Evolutionary conservation across 139 green algal species (phyloP).

Genomic region (Chlorokybus atmophyticus): DNA sequence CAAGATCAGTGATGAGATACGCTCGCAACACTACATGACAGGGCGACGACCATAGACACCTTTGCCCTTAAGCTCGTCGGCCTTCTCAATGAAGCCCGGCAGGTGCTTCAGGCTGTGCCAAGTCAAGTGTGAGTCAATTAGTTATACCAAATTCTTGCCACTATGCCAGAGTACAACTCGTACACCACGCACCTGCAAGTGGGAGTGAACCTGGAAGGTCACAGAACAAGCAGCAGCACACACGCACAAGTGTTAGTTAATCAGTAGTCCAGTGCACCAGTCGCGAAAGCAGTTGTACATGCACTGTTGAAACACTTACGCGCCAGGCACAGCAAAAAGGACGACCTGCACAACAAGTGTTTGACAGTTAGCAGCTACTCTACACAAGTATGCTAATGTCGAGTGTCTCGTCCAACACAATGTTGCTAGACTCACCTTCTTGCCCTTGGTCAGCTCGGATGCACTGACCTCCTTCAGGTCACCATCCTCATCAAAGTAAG

Average conservation of each 20-base stretch:
- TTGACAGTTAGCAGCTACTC: too few relatives aligned
- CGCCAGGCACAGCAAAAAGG: conserved; percentile 37
- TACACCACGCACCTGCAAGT: conserved; percentile 31
- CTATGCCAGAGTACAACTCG: not conserved
- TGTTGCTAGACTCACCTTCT: too few relatives aligned
- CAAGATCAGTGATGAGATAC: too few relatives aligned
- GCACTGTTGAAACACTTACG: not conserved
- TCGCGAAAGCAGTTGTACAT: not conserved
- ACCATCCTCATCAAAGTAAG: conserved; percentile 77
- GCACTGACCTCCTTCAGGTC: conserved; percentile 73
- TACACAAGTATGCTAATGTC: too few relatives aligned
- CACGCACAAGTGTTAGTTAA: not conserved
- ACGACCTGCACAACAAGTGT: too few relatives aligned
- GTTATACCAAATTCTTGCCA: not conserved
- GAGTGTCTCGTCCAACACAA: too few relatives aligned
- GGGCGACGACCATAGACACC: too few relatives aligned
- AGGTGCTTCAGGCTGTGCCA: conserved; percentile 40
- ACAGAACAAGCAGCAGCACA: not conserved
- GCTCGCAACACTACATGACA: too few relatives aligned
- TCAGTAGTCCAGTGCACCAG: not conserved
- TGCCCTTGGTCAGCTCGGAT: conserved; percentile 66
- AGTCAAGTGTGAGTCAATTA: too few relatives aligned
- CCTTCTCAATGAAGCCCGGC: conserved; percentile 53
- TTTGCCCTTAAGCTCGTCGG: conserved; percentile 78
- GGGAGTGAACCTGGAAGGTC: conserved; percentile 35